Evolutionary conservation across 129 eudicot genomes (phyloP), one percentile per base, ranked within the genome.

Genomic region (Pseudognaphalium luteoalbum): DNA sequence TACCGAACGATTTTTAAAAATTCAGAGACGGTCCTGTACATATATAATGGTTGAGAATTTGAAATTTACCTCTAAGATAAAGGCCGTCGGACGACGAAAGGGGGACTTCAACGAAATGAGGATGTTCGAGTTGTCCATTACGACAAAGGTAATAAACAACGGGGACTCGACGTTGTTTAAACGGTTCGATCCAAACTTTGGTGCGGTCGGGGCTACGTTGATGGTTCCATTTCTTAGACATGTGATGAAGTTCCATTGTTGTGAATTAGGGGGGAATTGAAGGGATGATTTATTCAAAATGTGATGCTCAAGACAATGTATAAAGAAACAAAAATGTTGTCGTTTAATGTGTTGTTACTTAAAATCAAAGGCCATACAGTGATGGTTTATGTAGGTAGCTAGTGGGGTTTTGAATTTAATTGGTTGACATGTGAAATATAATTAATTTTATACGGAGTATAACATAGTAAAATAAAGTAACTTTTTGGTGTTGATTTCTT

Each of bases 111-210:
- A 92, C 80, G 85, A 92, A 92, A 82, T 92, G 98, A 25, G 98
- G 98, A 44, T 92, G 98, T 33, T 92, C 86, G 29, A 92, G 96
- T 28, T 92, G 98, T 56, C 96, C 98, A 34, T 92, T 88, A 44
- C 96, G 70, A 7, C 86, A 76, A 62, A 92, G 88, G 15, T 92
- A 92, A 58, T 92, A 92, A 76, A 92, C 87, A 14, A 92, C 94
- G 12, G 90, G 86, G 16, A 90, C 96, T 68, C 79, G 79, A n/a
- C 72, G 84, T 8, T 57, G 75, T 10, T 60, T 51, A 14, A 3
- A 16, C 11, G 91, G 91, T 57, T 89, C 89, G 16, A 82, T 85
- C 95, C 95, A 86, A 44, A 89, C 87, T 68, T 78, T 87, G 74
- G 74, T 87, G 7, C 88, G 85, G 47, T 87, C 89, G 5, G 96